Base-by-base conservation (phyloP, 2,329 filamentous ascomycete species). In the Cordyceps cateniannulata region DNA sequence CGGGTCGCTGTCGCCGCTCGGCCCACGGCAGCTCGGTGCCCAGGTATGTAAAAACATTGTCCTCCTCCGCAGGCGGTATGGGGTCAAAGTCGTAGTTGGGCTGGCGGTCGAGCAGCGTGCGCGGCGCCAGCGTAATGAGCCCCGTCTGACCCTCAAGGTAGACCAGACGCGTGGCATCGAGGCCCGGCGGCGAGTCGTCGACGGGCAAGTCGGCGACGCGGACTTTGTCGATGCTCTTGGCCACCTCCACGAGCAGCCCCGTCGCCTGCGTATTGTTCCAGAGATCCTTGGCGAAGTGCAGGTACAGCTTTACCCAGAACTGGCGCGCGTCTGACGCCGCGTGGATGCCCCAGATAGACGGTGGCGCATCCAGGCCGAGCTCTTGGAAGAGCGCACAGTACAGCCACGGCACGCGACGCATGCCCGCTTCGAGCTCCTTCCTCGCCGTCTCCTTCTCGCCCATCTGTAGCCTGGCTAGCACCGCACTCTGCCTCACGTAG, bases 81-180 rank as follows among this genome's bases (percentile, higher is more conserved):
- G 91, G 91, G 69, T 96, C 93, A 24, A 91, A 95, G 20, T 90
- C 85, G 64, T 89, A 85, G 66, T 85, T 92, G 2, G 87, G 86
- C 51, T 85, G 79, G 38, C 80, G 77, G 20, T 82, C 79, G 12
- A 91, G 85, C 66, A 91, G 81, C 9, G 77, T 74, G 1, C 80
- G 79, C 1, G 92, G 90, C 7, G 95, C 80, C 44, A 89, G 77
- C 0, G 84, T 81, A 66, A 93, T 88, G 24, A 96, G 80, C 1
- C 80, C 76, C 1, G 87, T 88, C 3, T 87, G 85, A 65, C 93
- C 90, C 32, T 91, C 88, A 9, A 96, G 81, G 62, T 93, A 87
- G 24, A 91, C 84, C 69, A 96, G 90, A 48, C 93, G 83, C 3
- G 89, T 90, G 59, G 90, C 81, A 62, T 72, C 81, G 64, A 71